Base-by-base conservation (phyloP, 2,329 filamentous ascomycete genomes). In the Aspergillus vadensis region DNA sequence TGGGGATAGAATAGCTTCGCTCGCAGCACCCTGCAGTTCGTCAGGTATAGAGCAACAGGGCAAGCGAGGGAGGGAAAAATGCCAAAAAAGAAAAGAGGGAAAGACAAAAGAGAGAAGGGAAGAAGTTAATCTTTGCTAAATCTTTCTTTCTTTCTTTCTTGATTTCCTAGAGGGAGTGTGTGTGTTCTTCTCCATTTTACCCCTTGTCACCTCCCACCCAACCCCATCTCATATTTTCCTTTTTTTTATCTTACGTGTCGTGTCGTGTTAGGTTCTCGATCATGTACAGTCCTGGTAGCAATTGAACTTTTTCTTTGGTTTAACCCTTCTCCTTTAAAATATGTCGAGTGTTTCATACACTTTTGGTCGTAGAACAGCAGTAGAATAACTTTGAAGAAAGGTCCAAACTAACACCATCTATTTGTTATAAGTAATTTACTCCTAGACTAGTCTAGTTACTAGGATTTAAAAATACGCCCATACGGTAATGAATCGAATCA, bases 281-380 rank as follows among this genome's bases (percentile, higher is more conserved):
- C 57, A 63, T 65, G 60, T 65, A 65, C 63, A 65, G 63, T 59
- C 53, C 30, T 55, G 56, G 51, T 61, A 63, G 59, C 59, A 61
- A 63, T 59, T 59, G 32, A 21, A 54, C 32, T 47, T 53, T 59
- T 44, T 47, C 12, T 59, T 14, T 21, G 7, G 8, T 48, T 14
- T 47, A 17, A 30, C 50, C 3, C 21, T 5, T 12, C 4, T 30
- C 27, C 10, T 30, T 30, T 1, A 0, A 3, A 5, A 5, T 9
- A 30, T 5, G 10, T 30, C 12, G 27, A 1, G 9, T 12, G 27
- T 12, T 10, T 30, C n/a, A n/a, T n/a, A n/a, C n/a, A 30, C 9
- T 12, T 30, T 19, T 48, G 7, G 9, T 39, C 5, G n/a, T 9
- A 36, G 32, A 36, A 36, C 0, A 36, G 5, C 32, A 36, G 0